phyloP scores from a whole-genome alignment of 495 filamentous ascomycete species.

The Talaromyces ruber region DNA sequence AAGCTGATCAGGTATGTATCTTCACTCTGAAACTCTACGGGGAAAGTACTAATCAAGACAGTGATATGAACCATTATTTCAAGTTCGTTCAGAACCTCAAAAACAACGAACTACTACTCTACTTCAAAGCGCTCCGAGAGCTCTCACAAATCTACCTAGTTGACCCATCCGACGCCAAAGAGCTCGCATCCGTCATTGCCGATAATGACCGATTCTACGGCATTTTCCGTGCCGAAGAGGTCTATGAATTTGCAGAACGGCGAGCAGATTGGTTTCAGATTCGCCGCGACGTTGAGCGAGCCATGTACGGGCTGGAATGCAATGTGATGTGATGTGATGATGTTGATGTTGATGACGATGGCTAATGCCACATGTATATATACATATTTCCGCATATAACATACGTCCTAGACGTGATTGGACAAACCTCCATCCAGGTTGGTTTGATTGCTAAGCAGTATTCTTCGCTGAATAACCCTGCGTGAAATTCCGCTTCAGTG shows the following conservation, averaged over 20 bases:
- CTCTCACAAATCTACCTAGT: conserved; percentile 94
- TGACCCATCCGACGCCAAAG: conserved; percentile 78
- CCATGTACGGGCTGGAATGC: conserved; percentile 97
- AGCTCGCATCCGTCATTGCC: conserved; percentile 90
- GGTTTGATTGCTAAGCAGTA: background rate
- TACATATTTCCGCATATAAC: background rate
- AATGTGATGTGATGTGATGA: conserved; percentile 60
- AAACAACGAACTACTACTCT: conserved; percentile 74
- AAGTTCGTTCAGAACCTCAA: conserved; percentile 71
- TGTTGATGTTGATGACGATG: background rate
- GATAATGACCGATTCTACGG: conserved; percentile 84
- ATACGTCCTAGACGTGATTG: background rate
- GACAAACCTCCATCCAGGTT: background rate
- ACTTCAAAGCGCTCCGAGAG: conserved; percentile 88
- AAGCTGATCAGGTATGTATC: conserved; percentile 71
- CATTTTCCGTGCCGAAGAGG: conserved; percentile 90
- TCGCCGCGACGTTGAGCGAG: conserved; percentile 79
- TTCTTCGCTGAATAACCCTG: background rate
- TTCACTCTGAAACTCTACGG: background rate
- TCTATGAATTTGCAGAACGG: conserved; percentile 92
- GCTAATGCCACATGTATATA: background rate
- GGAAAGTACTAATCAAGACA: conserved; percentile 19
- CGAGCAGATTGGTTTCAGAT: conserved; percentile 92
- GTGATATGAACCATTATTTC: conserved; percentile 92
- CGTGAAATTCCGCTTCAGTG: background rate